Conservation (phyloP, 345 rosid species). For the Gossypium ekmanianum region DNA sequence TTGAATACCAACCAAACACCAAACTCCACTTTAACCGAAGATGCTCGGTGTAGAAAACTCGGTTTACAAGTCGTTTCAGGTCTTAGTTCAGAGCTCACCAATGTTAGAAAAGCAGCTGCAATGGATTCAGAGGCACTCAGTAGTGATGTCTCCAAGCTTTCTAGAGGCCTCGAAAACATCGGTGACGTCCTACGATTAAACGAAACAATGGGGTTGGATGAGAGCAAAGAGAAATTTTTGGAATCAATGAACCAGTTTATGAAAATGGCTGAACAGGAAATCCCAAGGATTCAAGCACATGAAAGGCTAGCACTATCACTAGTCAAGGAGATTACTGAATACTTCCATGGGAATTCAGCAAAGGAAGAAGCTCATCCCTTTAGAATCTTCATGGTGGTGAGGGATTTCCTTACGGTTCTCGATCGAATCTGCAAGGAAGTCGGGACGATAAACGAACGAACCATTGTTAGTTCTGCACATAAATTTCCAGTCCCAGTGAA, state of each 20-base stretch:
- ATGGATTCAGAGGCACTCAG: conserved; percentile 91
- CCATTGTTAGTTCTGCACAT: conserved; percentile 75
- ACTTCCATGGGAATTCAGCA: conserved; percentile 96
- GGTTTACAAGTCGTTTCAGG: conserved; percentile 93
- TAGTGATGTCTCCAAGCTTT: conserved; percentile 77
- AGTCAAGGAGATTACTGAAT: conserved; percentile 94
- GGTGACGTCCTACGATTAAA: conserved; percentile 46
- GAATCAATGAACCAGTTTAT: conserved; percentile 69
- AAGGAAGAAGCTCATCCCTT: conserved; percentile 98
- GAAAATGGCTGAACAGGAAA: conserved; percentile 71
- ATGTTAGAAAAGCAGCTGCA: conserved; percentile 93
- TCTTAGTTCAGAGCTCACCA: conserved; percentile 65
- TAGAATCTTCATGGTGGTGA: conserved; percentile 93
- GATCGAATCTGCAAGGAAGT: conserved; percentile 96
- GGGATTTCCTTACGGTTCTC: conserved; percentile 79
- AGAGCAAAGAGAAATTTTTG: conserved; percentile 47
- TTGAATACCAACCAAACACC: conserved; percentile 44
- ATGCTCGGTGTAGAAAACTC: conserved; percentile 70
- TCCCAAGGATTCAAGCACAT: conserved; percentile 79
- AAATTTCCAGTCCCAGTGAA: conserved; percentile 80
- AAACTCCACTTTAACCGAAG: conserved; percentile 44
- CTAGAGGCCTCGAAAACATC: conserved; percentile 54
- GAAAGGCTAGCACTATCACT: conserved; percentile 80
- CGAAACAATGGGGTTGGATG: conserved; percentile 34
- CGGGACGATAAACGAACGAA: conserved; percentile 82